Evolutionary conservation across 306 rosid genomes (phyloP), one percentile per base, ranked within the genome.

Genomic region (Medicago arabica): DNA sequence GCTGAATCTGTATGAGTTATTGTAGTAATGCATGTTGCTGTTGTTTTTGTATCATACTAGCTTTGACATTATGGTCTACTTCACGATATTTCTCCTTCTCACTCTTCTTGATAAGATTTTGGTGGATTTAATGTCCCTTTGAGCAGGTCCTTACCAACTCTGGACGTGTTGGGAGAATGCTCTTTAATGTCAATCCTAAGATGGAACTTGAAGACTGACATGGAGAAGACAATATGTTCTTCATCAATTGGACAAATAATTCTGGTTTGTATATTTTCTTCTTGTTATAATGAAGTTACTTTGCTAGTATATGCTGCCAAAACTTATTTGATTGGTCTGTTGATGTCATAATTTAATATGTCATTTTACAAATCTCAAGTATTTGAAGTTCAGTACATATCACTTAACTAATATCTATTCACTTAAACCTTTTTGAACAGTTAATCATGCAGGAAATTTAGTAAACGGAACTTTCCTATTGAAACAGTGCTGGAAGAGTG

Each of bases 221-320:
- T 87, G 96, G 87, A 88, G 77, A 89, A 86, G 86, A 86, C 83
- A 81, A 83, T 89, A 49, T 88, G 91, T 75, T 93, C 93, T 72
- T 86, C 96, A 44, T 55, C 87, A 79, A 60, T 69, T 41, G 98
- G 97, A 72, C 87, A 91, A 87, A 86, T 89, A 69, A 75, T 87
- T 78, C 88, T 93, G 97, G 98, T 92, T 54, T 61, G 90, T 59
- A 71, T 43, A 1, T 85, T 86, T 83, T 84, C 46, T 72, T 28
- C 6, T 77, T 75, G 46, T 68, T 55, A 53, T 49, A 58, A 81
- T 60, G 71, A 71, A 50, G 67, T 15, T 46, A 46, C 72, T 43
- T 71, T 43, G 58, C 34, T 34, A 47, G 75, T 64, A 50, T 63
- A 28, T 78, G 18, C 61, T 67, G 63, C 46, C 47, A 19, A 57